Base-by-base conservation (phyloP, 2,329 filamentous ascomycete species). In the Colletotrichum cordylinicola region DNA sequence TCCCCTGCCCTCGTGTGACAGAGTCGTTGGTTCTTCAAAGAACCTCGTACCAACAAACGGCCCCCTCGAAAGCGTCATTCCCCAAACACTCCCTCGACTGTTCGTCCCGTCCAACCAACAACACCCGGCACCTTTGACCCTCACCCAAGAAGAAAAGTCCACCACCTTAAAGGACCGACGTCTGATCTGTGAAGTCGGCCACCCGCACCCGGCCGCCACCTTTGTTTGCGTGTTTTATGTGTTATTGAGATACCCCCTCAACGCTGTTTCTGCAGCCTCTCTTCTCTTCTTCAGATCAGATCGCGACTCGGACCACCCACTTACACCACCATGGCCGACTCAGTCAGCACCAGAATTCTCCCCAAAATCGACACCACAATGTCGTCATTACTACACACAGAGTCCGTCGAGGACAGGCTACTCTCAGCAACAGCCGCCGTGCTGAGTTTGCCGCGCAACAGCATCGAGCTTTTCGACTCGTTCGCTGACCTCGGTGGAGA, bases 401-500 rank as follows among this genome's bases (percentile, higher is more conserved):
- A 79, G 8, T 72, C 81, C 8, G 61, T 79, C 27, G 78, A 83
- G 52, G 81, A 84, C n/a, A 79, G 81, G 15, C 80, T 87, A 21
- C 79, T 82, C 35, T 77, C 79, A 21, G 83, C 81, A 27, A 80
- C 87, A 48, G 82, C 86, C 4, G 80, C 84, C 31, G 83, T 86
- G 1, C 82, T 88, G 12, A 80, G 81, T 18, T 80, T 86, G 5
- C 79, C 83, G 3, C 73, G 77, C 8, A 74, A 80, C 27, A 77
- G 80, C 2, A 81, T 88, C 16, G 79, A 82, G 16, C 79, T 85
- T 8, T 82, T 85, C 72, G 85, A 86, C 74, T 89, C 87, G 15
- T 88, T 89, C 69, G 77, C 79, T 60, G 87, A 89, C 29, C 80
- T 88, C 10, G 87, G 88, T 43, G 86, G 87, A 64, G 82, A 85